A percentile compares a stretch with the other conserved stretches of the same genome.
Evolutionary conservation across 352 stramenopile genomes (phyloP).

Genomic region (Aphanomyces stellatus): DNA sequence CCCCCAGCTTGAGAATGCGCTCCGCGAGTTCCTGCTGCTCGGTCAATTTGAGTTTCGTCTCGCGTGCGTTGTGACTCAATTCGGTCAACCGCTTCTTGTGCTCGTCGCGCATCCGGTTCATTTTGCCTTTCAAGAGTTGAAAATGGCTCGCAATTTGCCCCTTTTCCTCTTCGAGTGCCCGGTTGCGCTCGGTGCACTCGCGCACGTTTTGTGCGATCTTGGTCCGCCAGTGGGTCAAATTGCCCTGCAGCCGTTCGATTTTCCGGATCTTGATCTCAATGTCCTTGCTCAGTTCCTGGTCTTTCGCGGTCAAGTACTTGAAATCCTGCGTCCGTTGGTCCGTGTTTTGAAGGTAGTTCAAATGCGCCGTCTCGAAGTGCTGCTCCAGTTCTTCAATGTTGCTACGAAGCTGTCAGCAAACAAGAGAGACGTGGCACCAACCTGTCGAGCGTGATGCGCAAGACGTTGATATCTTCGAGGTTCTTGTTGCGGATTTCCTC

Average conservation of each 20-base stretch:
- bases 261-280: slow-evolving; percentile 92
- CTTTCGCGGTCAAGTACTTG: slow-evolving; percentile 90
- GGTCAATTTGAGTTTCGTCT: slow-evolving; percentile 64
- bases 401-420: background rate
- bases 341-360: slow-evolving; percentile 91
- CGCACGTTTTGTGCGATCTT: slow-evolving; percentile 88
- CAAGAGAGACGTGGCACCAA: background rate
- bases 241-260: slow-evolving; percentile 87
- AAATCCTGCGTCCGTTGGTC: slow-evolving; percentile 91
- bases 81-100: slow-evolving; percentile 73
- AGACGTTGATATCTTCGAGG: slow-evolving; percentile 91
- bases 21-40: slow-evolving; percentile 63
- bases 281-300: slow-evolving; percentile 87
- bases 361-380: slow-evolving; percentile 89
- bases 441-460: slow-evolving; percentile 88
- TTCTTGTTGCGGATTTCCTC: slow-evolving; percentile 94
- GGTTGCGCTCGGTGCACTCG: slow-evolving; percentile 86
- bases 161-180: slow-evolving; percentile 85
- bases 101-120: slow-evolving; percentile 83
- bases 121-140: slow-evolving; percentile 83
- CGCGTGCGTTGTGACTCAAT: slow-evolving; percentile 71
- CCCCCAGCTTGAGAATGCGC: slow-evolving; percentile 79
- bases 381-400: slow-evolving; percentile 92
- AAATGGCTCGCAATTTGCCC: slow-evolving; percentile 70
- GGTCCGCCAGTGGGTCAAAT: slow-evolving; percentile 84